phyloP scores from a whole-genome alignment of 495 filamentous ascomycete genomes.

The Chaetomium tenue region DNA sequence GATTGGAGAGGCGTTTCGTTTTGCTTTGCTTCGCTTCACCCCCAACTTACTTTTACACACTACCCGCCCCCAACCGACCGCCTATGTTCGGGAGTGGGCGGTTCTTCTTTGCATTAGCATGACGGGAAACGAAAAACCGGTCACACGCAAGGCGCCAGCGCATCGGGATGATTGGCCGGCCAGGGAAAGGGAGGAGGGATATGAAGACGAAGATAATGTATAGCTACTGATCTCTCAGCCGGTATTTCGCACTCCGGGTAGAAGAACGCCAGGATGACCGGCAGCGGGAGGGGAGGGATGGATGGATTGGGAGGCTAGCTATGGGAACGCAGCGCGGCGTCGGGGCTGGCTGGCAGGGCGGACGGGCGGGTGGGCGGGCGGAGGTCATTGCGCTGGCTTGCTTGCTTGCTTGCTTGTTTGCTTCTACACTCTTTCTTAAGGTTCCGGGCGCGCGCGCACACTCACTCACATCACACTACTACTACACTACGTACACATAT shows the following conservation, averaged over 20 bases:
- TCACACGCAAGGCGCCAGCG: neutral
- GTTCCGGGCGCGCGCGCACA: neutral
- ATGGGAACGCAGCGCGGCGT: neutral
- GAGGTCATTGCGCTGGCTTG: neutral
- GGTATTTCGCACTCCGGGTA: neutral
- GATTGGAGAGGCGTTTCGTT: conserved; percentile 4
- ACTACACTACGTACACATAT: neutral
- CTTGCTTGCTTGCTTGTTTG: neutral
- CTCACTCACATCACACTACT: neutral
- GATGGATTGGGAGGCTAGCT: neutral
- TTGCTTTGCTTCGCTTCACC: neutral
- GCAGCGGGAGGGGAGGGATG: neutral
- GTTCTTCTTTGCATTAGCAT: neutral
- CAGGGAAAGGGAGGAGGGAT: neutral
- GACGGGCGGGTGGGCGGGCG: no score
- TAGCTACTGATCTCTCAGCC: neutral
- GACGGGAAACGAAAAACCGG: neutral
- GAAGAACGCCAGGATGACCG: neutral
- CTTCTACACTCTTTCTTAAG: no score
- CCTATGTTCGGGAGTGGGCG: neutral
- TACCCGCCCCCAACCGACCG: neutral
- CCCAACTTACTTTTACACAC: neutral
- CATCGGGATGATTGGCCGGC: neutral
- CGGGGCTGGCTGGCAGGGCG: no score
- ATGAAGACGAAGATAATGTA: conserved; percentile 2